Evolutionary conservation across 331 rosid genomes (phyloP), one percentile per base, ranked within the genome.

Genomic region (Saraca asoca): DNA sequence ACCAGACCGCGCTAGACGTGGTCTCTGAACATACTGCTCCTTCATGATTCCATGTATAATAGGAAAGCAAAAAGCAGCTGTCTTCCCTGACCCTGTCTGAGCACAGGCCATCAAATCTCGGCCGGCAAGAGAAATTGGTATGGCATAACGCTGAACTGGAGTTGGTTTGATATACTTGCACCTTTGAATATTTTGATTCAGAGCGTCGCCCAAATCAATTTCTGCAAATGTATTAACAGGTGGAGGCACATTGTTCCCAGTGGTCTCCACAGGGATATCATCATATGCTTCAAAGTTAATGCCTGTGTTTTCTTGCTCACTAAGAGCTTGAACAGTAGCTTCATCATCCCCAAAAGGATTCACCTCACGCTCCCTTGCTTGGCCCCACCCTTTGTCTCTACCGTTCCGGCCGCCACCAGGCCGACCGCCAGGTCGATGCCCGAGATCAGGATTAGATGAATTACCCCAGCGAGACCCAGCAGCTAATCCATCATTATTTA

Each of bases 21-120:
- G 94, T 62, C 89, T 82, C 79, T 89, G 94, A 64, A 39, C 79
- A 82, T 66, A 72, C 29, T 70, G 78, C 60, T 70, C 86, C 76
- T 60, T 76, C 83, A 84, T 83, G 71, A 89, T 85, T 73, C 96
- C 96, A 66, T 87, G 79, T 55, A 89, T 89, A 70, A 89, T 85
- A 5, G 96, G 96, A 62, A 89, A 89, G 79, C 96, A 89, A 71
- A 89, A 89, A 2, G 96, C 96, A 61, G 96, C 96, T 8, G 96
- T 89, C 83, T 89, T 89, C 70, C 96, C 96, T 0, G 96, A 89
- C 18, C 96, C 96, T 9, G 96, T 89, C 80, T 89, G 96, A 66
- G 96, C 94, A 79, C 96, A 89, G 52, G 96, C 96, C 94, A 89
- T 87, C 80, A 89, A 75, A 64, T 89, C 96, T 39, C 96, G 79